Evolutionary conservation across 345 rosid species (phyloP).

Genomic region (Physaria fendleri): DNA sequence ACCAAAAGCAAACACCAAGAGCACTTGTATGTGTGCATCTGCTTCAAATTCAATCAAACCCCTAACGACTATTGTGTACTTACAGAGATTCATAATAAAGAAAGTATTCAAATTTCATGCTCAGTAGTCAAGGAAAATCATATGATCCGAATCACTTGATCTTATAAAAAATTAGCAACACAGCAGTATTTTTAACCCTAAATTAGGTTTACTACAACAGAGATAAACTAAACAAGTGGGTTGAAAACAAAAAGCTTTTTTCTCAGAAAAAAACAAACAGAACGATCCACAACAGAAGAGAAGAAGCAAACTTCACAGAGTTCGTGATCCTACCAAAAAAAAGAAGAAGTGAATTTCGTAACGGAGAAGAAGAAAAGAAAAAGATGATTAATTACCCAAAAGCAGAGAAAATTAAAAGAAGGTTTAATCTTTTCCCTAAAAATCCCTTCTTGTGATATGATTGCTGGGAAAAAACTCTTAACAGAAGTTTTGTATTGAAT

Average conservation of each 20-base stretch:
- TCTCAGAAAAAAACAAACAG: neutral
- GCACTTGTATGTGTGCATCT: neutral
- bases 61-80: neutral
- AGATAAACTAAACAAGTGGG: neutral
- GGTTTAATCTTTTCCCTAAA: neutral
- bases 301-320: constrained; percentile 9
- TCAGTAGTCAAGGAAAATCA: neutral
- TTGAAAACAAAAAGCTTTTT: neutral
- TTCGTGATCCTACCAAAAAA: constrained; percentile 1
- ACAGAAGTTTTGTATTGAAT: constrained; percentile 9
- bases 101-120: neutral
- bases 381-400: neutral
- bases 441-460: neutral
- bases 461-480: neutral
- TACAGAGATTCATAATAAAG: neutral
- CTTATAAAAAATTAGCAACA: neutral
- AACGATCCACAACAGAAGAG: neutral
- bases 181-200: neutral
- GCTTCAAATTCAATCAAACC: neutral
- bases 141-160: neutral
- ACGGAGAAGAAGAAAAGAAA: neutral
- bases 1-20: neutral
- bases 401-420: neutral
- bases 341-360: neutral
- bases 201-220: neutral